phyloP scores from a whole-genome alignment of 306 rosid species.

The Albizia julibrissin region DNA sequence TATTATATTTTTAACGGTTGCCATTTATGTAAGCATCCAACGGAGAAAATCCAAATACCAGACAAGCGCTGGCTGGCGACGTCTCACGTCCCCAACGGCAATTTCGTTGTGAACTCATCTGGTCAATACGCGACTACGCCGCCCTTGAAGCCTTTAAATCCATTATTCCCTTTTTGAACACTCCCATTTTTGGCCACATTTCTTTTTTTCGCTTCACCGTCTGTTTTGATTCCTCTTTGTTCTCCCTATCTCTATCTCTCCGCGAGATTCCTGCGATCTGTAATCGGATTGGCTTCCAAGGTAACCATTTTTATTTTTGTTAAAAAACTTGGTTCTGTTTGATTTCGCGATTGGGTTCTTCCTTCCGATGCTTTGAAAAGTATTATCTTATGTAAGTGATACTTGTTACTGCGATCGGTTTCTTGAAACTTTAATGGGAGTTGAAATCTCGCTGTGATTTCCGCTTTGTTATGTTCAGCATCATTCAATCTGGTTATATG shows the following conservation, averaged over 20 bases:
- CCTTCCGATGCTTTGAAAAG: not conserved
- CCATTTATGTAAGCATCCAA: not conserved
- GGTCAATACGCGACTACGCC: constrained; percentile 44
- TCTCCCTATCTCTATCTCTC: constrained; percentile 29
- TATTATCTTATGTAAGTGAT: not conserved
- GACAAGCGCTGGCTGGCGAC: not conserved
- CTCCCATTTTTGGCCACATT: not conserved
- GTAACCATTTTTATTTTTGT: constrained; percentile 34
- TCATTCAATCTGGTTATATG: not conserved
- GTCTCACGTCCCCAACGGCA: not conserved
- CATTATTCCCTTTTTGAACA: not conserved
- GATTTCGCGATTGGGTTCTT: not conserved
- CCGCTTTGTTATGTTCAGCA: constrained; percentile 1
- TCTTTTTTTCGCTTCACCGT: not conserved
- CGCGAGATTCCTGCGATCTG: constrained; percentile 43
- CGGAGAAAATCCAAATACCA: not conserved
- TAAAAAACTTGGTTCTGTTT: constrained; percentile 29
- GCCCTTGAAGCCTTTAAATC: not conserved
- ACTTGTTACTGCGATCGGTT: not conserved
- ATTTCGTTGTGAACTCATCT: not conserved
- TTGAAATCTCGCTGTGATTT: not conserved
- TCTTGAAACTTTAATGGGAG: not conserved
- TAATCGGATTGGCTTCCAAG: constrained; percentile 45
- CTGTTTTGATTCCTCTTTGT: not conserved
- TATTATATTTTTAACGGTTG: too few species aligned